These are phyloP conservation scores for Plasmodium inui DNA, from an alignment of 169 alveolate genomes.

Conservation along the genomic window DNA sequence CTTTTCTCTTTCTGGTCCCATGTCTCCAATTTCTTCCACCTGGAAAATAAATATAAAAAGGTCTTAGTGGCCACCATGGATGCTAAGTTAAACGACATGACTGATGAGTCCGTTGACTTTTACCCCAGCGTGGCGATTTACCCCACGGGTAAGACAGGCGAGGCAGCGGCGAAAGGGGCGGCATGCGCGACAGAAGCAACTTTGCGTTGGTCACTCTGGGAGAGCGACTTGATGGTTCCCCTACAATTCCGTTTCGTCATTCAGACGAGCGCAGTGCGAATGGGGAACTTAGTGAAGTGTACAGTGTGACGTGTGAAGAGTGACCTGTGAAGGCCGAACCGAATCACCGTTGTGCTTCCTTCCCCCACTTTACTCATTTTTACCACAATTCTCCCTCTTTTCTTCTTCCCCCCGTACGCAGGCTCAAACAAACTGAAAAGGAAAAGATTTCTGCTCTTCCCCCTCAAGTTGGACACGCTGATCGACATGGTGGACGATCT, in stretches of 20 bases:
- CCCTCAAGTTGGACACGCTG: constrained; percentile 43
- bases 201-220: neutral
- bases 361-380: neutral
- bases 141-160: constrained; percentile 30
- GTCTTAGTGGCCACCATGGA: constrained; percentile 74
- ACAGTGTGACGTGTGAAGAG: no score
- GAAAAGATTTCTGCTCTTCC: constrained; percentile 34
- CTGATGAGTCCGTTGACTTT: constrained; percentile 32
- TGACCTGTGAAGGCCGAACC: no score
- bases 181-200: neutral
- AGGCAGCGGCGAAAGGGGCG: neutral
- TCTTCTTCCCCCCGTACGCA: neutral
- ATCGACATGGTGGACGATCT: constrained; percentile 55
- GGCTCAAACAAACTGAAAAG: constrained; percentile 53
- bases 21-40: constrained; percentile 45
- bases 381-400: neutral
- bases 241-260: neutral
- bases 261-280: neutral
- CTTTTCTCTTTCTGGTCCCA: constrained; percentile 44
- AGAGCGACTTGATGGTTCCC: neutral
- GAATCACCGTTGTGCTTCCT: neutral
- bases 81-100: constrained; percentile 65
- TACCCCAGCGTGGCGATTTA: constrained; percentile 53
- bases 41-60: constrained; percentile 35
- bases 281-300: neutral